Evolutionary conservation across 2,329 filamentous ascomycete species (phyloP).

Genomic region (Aschersonia sp.): DNA sequence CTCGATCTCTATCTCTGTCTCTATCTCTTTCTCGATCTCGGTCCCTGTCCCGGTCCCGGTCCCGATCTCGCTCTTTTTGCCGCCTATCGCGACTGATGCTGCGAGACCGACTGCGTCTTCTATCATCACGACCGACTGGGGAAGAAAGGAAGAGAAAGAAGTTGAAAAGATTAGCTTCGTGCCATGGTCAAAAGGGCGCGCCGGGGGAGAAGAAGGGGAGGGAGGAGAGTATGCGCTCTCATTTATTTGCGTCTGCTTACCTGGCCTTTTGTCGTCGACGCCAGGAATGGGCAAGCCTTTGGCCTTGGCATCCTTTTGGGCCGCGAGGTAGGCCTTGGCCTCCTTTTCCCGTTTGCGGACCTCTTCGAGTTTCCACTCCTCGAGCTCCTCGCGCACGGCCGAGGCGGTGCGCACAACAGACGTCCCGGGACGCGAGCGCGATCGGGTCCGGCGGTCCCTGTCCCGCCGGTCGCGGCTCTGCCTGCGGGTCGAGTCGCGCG

Average conservation of each 20-base stretch:
- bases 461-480: slow-evolving; percentile 10
- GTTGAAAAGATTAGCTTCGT: background rate
- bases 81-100: slow-evolving; percentile 15
- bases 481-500: slow-evolving; percentile 7
- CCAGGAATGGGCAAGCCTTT: slow-evolving; percentile 44
- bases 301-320: slow-evolving; percentile 43
- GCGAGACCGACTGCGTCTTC: slow-evolving; percentile 20
- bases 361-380: slow-evolving; percentile 45
- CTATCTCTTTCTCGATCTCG: slow-evolving; percentile 11
- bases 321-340: slow-evolving; percentile 48
- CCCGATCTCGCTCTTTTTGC: slow-evolving; percentile 18
- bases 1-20: slow-evolving; percentile 9
- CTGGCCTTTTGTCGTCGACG: slow-evolving; percentile 33
- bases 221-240: background rate
- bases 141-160: background rate
- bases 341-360: slow-evolving; percentile 48
- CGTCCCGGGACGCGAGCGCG: slow-evolving; percentile 24
- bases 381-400: slow-evolving; percentile 30
- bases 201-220: background rate
- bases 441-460: slow-evolving; percentile 22
- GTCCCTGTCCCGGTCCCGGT: slow-evolving; percentile 14
- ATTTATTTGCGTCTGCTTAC: background rate
- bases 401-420: slow-evolving; percentile 22
- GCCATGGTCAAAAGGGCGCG: too few relatives aligned
- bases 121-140: slow-evolving; percentile 3